Base-by-base conservation (phyloP, 495 filamentous ascomycete genomes). In the Aspergillus kassunensis region DNA sequence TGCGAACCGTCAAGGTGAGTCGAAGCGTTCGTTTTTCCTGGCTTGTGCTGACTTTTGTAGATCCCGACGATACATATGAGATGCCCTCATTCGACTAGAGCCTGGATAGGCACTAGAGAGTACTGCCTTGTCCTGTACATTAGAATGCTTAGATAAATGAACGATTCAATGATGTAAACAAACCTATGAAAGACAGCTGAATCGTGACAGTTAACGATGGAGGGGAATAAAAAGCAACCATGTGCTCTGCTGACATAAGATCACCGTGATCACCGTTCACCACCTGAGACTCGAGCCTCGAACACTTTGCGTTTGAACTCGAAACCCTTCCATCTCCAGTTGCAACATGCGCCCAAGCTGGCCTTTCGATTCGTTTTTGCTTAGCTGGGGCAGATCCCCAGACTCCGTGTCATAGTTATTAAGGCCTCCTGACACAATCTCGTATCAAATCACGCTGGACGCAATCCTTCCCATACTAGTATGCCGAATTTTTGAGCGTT, bases 21-120 rank as follows among this genome's bases (percentile, higher is more conserved):
- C 3, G 34, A 33, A 36, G 10, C 11, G 44, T 18, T 46, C 18
- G 9, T 33, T 19, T 5, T 43, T 6, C 31, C 20, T 27, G 13
- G 23, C 30, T 5, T 5, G 4, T 12, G 20, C 20, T 44, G 31
- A 52, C 40, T 8, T 35, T 9, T 9, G 10, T 30, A 73, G 83
- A 86, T 72, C 81, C 79, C 7, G 76, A 79, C 13, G 77, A 70
- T 13, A 75, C 71, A n/a, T 84, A 82, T 57, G 72, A 77, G 36
- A 70, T 68, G 51, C 77, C 80, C n/a, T 39, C 53, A 29, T 62
- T 62, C 23, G 48, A 60, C 11, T 60, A 40, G 46, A 25, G 8
- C 6, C 21, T 41, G 12, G 23, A 16, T 16, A 47, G 2, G 13
- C 4, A 15, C 16, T 29, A n/a, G 24, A 27, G 39, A 27, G 15